Conservation (phyloP, 495 filamentous ascomycete genomes). For the Penicillium malachiteum region DNA sequence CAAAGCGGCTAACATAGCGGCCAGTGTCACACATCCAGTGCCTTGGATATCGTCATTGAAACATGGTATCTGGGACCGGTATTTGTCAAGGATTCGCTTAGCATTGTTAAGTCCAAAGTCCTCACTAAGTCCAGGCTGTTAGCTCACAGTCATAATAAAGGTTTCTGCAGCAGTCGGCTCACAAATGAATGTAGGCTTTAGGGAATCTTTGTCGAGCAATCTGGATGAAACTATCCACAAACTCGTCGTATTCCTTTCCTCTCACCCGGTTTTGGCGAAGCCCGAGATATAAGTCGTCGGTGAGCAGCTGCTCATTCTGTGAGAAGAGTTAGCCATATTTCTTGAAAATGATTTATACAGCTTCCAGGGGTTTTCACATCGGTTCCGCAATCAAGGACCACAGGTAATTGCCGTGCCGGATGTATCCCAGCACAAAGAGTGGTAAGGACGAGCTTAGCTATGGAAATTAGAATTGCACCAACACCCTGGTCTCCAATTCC, state of each 20-base stretch:
- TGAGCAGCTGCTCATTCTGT: slow-evolving; percentile 68
- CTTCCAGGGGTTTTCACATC: slow-evolving; percentile 44
- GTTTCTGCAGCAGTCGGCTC: slow-evolving; percentile 8
- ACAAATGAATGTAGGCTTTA: slow-evolving; percentile 82
- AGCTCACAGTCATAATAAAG: background rate
- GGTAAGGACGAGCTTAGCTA: slow-evolving; percentile 79
- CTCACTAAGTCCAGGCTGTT: slow-evolving; percentile 35
- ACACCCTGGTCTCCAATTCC: slow-evolving; percentile 93
- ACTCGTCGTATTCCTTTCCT: slow-evolving; percentile 75
- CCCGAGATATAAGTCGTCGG: slow-evolving; percentile 82
- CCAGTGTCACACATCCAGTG: slow-evolving; percentile 83
- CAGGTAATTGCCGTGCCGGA: slow-evolving; percentile 73
- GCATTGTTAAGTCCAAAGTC: slow-evolving; percentile 61
- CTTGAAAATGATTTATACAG: background rate
- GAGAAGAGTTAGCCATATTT: background rate
- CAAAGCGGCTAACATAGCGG: slow-evolving; percentile 72
- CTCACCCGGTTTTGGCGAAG: slow-evolving; percentile 62
- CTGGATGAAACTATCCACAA: slow-evolving; percentile 73
- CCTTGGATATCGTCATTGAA: slow-evolving; percentile 95
- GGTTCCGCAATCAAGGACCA: slow-evolving; percentile 86
- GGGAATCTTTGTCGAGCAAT: slow-evolving; percentile 68
- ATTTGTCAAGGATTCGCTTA: slow-evolving; percentile 70
- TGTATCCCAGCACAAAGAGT: slow-evolving; percentile 85
- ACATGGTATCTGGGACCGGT: slow-evolving; percentile 68
- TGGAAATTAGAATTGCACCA: slow-evolving; percentile 79